phyloP scores from a whole-genome alignment of 495 filamentous ascomycete species.

The Schizothecium vesticola region DNA sequence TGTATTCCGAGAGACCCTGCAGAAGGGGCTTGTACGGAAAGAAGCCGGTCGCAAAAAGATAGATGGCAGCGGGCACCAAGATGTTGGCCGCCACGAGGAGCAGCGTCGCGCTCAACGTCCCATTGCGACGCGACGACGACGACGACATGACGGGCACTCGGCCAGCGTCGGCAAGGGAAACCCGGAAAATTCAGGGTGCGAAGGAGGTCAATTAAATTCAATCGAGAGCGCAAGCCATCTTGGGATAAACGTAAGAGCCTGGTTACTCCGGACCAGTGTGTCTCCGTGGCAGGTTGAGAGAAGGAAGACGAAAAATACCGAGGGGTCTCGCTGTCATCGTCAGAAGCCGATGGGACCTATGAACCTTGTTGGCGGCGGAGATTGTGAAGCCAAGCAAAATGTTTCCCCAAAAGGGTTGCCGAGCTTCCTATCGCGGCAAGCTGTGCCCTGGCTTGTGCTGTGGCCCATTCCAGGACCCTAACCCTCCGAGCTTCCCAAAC shows the following conservation, averaged over 20 bases:
- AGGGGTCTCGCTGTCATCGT: background rate
- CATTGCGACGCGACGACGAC: conserved; percentile 23
- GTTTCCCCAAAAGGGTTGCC: background rate
- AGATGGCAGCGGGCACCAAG: conserved; percentile 68
- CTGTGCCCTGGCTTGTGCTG: background rate
- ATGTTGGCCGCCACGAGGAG: conserved; percentile 63
- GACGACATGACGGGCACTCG: conserved; percentile 19
- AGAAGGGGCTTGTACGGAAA: conserved; percentile 96
- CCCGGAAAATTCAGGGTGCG: background rate
- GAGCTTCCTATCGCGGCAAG: background rate
- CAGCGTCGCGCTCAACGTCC: conserved; percentile 30
- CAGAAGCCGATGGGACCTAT: background rate
- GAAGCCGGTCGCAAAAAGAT: conserved; percentile 86
- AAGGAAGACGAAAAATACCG: background rate
- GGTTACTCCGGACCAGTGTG: no score
- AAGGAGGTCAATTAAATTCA: background rate
- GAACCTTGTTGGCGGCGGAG: background rate
- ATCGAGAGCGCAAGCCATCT: conserved; percentile 12
- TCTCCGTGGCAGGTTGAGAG: background rate
- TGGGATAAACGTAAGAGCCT: background rate
- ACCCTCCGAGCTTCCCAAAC: background rate
- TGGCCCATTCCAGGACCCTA: background rate
- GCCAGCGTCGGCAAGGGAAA: background rate
- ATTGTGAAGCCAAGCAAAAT: background rate
- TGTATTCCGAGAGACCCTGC: conserved; percentile 68